phyloP scores from a whole-genome alignment of 1,284 basidiomycete genomes.

The Cerrena zonata region DNA sequence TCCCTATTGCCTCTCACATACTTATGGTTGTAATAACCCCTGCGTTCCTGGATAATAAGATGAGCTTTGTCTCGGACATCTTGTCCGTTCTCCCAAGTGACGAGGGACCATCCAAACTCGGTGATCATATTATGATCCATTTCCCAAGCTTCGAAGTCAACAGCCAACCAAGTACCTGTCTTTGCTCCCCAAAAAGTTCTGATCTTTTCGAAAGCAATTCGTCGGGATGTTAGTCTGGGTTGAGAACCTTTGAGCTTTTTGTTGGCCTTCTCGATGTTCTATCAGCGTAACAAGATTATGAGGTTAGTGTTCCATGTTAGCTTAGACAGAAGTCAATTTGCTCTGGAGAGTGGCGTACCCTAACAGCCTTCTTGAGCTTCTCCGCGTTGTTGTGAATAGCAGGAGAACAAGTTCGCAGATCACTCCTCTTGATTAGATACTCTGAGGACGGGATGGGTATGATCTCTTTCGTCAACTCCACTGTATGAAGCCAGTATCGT shows the following conservation, averaged over 20 bases:
- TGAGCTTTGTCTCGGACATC: conserved; percentile 50
- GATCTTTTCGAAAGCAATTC: conserved; percentile 60
- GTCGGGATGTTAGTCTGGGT: conserved; percentile 44
- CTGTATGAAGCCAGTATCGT: conserved; percentile 76
- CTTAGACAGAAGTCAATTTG: background rate
- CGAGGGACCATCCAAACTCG: conserved; percentile 68
- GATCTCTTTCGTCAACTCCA: conserved; percentile 56
- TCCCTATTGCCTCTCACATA: conserved; percentile 60
- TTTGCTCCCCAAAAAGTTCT: conserved; percentile 58
- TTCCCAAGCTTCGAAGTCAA: conserved; percentile 81
- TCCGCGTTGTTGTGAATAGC: conserved; percentile 50
- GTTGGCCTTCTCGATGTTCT: conserved; percentile 75
- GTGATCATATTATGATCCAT: conserved; percentile 62
- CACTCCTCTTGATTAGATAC: conserved; percentile 54
- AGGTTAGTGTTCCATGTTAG: conserved; percentile 1
- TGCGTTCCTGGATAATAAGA: conserved; percentile 60
- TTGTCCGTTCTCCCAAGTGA: conserved; percentile 49
- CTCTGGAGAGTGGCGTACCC: conserved; percentile 33
- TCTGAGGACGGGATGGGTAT: conserved; percentile 70
- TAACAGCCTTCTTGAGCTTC: conserved; percentile 52
- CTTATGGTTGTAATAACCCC: conserved; percentile 45
- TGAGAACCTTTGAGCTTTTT: conserved; percentile 62
- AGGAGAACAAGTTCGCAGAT: conserved; percentile 51
- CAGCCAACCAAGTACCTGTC: conserved; percentile 62
- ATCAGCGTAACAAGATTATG: no score